These are phyloP conservation scores for Graphilbum ipis-grandicollis DNA, from an alignment of 2,329 filamentous ascomycete genomes.

Conservation along the genomic window DNA sequence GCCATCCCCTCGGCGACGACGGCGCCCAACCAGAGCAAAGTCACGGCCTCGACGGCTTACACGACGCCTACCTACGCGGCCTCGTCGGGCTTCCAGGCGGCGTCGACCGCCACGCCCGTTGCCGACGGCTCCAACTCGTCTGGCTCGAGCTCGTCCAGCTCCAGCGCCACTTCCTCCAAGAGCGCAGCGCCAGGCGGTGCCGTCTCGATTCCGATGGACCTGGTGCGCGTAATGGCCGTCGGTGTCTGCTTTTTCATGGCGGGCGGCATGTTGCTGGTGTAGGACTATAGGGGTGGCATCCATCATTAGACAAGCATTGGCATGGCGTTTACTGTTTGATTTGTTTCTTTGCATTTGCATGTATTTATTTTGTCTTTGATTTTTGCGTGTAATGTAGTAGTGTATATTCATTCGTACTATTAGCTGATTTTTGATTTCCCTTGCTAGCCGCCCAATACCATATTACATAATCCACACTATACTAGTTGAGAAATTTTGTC, in stretches of 20 bases:
- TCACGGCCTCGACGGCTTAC: slow-evolving; percentile 10
- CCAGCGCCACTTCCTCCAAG: neutral
- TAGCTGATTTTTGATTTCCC: too few relatives aligned
- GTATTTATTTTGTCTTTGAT: too few relatives aligned
- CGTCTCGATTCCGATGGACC: slow-evolving; percentile 2
- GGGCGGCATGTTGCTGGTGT: slow-evolving; percentile 6
- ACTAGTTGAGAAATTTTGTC: too few relatives aligned
- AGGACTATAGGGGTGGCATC: neutral
- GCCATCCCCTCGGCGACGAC: slow-evolving; percentile 31
- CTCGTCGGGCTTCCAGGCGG: slow-evolving; percentile 16
- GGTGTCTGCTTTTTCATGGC: slow-evolving; percentile 4
- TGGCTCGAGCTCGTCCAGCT: neutral
- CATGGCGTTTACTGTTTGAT: too few relatives aligned
- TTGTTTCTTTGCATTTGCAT: too few relatives aligned
- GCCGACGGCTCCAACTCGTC: neutral
- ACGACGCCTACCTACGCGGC: slow-evolving; percentile 18
- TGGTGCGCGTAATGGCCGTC: slow-evolving; percentile 2
- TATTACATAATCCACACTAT: too few relatives aligned
- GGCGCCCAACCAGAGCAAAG: slow-evolving; percentile 22
- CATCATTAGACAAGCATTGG: too few relatives aligned
- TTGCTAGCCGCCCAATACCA: too few relatives aligned
- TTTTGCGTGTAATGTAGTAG: too few relatives aligned
- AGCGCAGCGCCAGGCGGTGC: slow-evolving; percentile 1
- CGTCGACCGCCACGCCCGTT: neutral
- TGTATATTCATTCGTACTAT: too few relatives aligned